These are phyloP conservation scores for Theobroma cacao DNA, from an alignment of 345 rosid genomes.

Conservation along the genomic window DNA sequence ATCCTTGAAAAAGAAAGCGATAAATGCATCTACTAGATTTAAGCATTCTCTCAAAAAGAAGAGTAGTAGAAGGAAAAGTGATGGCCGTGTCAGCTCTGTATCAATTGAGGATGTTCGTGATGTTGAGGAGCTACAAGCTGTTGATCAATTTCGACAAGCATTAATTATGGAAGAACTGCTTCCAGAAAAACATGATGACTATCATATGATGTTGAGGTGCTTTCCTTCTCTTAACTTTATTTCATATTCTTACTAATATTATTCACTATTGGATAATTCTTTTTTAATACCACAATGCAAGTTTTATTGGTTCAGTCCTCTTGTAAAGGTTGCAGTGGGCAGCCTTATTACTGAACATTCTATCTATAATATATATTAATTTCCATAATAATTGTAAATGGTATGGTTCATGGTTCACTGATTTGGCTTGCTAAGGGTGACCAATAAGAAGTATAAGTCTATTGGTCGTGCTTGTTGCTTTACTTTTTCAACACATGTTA, in stretches of 20 bases:
- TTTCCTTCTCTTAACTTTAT: not conserved
- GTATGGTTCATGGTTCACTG: not conserved
- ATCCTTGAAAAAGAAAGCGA: constrained; percentile 86
- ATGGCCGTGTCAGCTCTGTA: constrained; percentile 92
- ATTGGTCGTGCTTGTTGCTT: not conserved
- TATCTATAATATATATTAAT: not conserved
- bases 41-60: constrained; percentile 91
- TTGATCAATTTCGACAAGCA: constrained; percentile 83
- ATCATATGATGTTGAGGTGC: constrained; percentile 94
- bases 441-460: not conserved
- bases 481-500: not conserved
- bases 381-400: not conserved
- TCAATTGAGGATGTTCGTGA: constrained; percentile 98
- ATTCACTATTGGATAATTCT: not conserved
- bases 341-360: not conserved
- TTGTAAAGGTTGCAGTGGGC: not conserved
- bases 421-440: not conserved
- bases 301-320: not conserved
- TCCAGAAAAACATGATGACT: constrained; percentile 72
- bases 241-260: not conserved
- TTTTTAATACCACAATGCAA: not conserved
- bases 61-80: constrained; percentile 73
- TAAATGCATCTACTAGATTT: constrained; percentile 86
- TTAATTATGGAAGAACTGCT: constrained; percentile 89
- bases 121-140: constrained; percentile 78